Evolutionary conservation across 768 basidiomycete genomes (phyloP).

Genomic region (Kwoniella dendrophila): DNA sequence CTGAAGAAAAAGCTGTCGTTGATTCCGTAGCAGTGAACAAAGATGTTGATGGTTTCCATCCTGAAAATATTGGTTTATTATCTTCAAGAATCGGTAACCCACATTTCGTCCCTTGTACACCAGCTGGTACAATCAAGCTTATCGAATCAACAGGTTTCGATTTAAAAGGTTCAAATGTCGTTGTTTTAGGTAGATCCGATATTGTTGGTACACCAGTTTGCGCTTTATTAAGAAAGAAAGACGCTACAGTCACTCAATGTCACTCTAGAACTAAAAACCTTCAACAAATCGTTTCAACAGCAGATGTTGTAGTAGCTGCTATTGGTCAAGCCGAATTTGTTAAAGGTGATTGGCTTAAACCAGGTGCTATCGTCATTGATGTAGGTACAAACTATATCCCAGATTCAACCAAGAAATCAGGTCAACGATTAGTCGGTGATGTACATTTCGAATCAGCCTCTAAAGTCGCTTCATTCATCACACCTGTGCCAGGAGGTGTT

Average conservation of each 20-base stretch:
- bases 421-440: slow-evolving; percentile 93
- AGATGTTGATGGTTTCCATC: slow-evolving; percentile 98
- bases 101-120: slow-evolving; percentile 92
- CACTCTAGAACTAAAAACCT: slow-evolving; percentile 87
- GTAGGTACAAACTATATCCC: slow-evolving; percentile 97
- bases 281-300: slow-evolving; percentile 74
- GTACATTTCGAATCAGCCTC: slow-evolving; percentile 82
- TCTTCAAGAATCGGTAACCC: slow-evolving; percentile 86
- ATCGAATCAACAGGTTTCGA: slow-evolving; percentile 81
- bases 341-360: slow-evolving; percentile 92
- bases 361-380: slow-evolving; percentile 92
- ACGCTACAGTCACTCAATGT: slow-evolving; percentile 97
- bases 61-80: slow-evolving; percentile 95
- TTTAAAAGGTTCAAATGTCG: slow-evolving; percentile 76
- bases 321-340: slow-evolving; percentile 90
- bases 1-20: slow-evolving; percentile 87
- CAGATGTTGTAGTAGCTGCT: slow-evolving; percentile 94
- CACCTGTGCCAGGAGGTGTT: slow-evolving; percentile 97
- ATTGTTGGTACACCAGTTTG: slow-evolving; percentile 96
- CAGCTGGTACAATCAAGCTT: slow-evolving; percentile 85
- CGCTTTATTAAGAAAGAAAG: slow-evolving; percentile 80
- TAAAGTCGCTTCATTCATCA: slow-evolving; percentile 81
- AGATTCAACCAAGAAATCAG: slow-evolving; percentile 88
- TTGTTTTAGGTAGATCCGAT: slow-evolving; percentile 94
- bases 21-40: slow-evolving; percentile 91